Base-by-base conservation (phyloP, 1,284 basidiomycete species). In the Tilletia walkeri region DNA sequence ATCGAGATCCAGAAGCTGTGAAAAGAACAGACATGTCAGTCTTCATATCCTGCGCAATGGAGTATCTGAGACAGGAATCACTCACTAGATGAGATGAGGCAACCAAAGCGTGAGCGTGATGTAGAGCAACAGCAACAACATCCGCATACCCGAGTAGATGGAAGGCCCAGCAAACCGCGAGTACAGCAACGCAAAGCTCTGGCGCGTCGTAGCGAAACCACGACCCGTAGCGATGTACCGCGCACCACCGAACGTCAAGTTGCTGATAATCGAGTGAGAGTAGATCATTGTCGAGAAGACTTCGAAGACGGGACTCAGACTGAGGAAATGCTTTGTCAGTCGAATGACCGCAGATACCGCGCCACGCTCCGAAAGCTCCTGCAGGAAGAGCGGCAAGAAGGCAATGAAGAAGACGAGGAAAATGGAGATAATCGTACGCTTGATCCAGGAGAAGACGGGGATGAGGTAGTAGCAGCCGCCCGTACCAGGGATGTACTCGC, bases 401-500 rank as follows among this genome's bases (percentile, higher is more conserved):
- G 82, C 82, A 65, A 83, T 83, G 80, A 82, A 80, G 73, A 83
- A 83, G 73, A 83, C 82, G 65, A 83, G 75, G 79, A 83, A 80
- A 72, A 83, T 83, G 68, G 76, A 78, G 75, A 83, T 82, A 70
- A 83, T 80, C 54, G 81, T 82, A 67, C 82, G 82, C 76, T 82
- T 81, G 75, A 83, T 80, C 82, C 82, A 83, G 65, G 77, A 76
- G 73, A 81, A 80, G 66, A 82, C 81, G 30, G 82, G 82, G 74
- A 77, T 78, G 67, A 83, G 72, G 76, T 81, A 82, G 78, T 83
- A 83, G 79, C 82, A 83, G 10, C 79, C 78, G 66, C 80, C 79
- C 2, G 76, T 73, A 49, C 81, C 82, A 34, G 81, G 76, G 65
- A 80, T 79, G 72, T 80, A 83, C 65, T 78, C 76, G 72, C 75